These are phyloP conservation scores for Lycium ferocissimum DNA, from an alignment of 257 asterid species.

Conservation along the genomic window DNA sequence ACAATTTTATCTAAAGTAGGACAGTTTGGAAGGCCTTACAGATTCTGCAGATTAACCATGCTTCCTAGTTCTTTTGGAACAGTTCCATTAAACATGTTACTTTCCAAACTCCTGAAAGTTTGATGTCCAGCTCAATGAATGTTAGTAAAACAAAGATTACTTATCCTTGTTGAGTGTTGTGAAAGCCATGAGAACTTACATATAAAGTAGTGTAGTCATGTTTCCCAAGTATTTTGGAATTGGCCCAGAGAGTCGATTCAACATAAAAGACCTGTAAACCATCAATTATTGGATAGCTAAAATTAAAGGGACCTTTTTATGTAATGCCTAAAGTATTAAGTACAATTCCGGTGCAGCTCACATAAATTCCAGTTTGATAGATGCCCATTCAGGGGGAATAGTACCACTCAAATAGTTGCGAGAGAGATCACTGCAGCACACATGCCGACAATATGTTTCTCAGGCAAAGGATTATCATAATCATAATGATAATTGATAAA, in stretches of 20 bases:
- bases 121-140: background rate
- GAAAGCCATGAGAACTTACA: background rate
- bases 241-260: conserved; percentile 32
- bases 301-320: background rate
- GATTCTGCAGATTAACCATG: conserved; percentile 8
- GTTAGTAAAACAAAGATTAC: background rate
- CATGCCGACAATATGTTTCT: background rate
- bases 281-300: background rate
- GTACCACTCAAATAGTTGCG: conserved; percentile 75
- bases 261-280: conserved; percentile 25
- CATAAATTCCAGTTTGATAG: conserved; percentile 56
- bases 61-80: conserved; percentile 28
- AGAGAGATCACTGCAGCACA: conserved; percentile 51
- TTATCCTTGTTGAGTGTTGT: background rate
- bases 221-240: conserved; percentile 32
- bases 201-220: conserved; percentile 29
- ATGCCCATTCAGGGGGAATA: conserved; percentile 72
- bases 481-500: conserved; percentile 1
- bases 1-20: background rate
- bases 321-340: background rate
- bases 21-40: conserved; percentile 30
- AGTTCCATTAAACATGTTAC: conserved; percentile 29
- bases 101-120: conserved; percentile 29
- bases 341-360: conserved; percentile 33
- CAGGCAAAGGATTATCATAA: background rate